Base-by-base conservation (phyloP, 2,329 filamentous ascomycete genomes). In the Pseudocercospora vitis region DNA sequence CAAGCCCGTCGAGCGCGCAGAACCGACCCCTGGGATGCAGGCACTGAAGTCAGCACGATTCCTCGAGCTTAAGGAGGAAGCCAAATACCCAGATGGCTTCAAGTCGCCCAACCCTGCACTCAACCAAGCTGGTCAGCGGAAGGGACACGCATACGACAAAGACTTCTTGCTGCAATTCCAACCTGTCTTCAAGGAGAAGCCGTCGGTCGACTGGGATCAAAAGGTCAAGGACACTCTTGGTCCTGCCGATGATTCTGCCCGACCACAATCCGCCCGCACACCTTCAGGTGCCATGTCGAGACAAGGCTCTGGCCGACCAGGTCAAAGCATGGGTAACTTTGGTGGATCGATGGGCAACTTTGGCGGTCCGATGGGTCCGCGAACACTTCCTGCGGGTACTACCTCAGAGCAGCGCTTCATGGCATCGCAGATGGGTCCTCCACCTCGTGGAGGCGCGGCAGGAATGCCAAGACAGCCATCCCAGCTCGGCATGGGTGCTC, bases 91-190 rank as follows among this genome's bases (percentile, higher is more conserved):
- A 12, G 76, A 83, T 3, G 88, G 89, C 50, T 87, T 97, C 70
- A 83, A 81, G 57, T 96, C 91, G 21, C 94, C 94, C 6, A 97
- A 96, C 74, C 90, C 92, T 8, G 89, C 92, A 2, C 76, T 96
- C 61, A 99, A 97, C 72, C 87, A 89, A 23, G 89, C 87, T 72
- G 55, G 57, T 24, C 92, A 91, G 76, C 84, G 84, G 56, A 87
- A 85, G 71, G 86, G 84, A 35, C 95, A 95, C 78, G 91, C 95
- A 72, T 99, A 99, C 73, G 91, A 97, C 74, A 89, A 91, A 66
- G 86, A 87, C 65, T 99, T 99, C 79, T 78, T 99, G 74, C 80
- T 99, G 24, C 94, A 99, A 70, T 99, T 99, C 80, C 89, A 96
- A 76, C 83, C 83, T 65, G 90, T 96, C 16, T 99, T 96, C 76